Evolutionary conservation across 768 basidiomycete genomes (phyloP).

Genomic region (Porphyrellus cyaneotinctus): DNA sequence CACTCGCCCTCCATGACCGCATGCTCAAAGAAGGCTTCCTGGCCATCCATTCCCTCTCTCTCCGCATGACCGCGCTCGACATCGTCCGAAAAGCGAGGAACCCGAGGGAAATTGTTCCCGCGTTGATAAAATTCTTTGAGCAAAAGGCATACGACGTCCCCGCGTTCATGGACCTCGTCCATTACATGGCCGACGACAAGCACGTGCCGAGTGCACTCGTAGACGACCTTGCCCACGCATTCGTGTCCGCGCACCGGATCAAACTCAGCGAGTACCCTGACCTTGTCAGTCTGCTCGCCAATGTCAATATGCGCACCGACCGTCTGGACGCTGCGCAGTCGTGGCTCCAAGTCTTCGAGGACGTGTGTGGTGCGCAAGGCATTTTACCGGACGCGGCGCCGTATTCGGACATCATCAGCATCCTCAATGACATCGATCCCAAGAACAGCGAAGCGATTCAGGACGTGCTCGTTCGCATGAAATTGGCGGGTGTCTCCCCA

Average conservation of each 20-base stretch:
- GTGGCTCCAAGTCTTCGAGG: slow-evolving; percentile 28
- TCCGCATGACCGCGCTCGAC: slow-evolving; percentile 38
- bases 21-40: slow-evolving; percentile 41
- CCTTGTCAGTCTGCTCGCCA: slow-evolving; percentile 37
- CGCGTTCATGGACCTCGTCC: slow-evolving; percentile 27
- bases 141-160: slow-evolving; percentile 15
- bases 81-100: slow-evolving; percentile 14
- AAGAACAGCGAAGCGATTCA: slow-evolving; percentile 31
- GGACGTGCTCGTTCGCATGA: slow-evolving; percentile 39
- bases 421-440: slow-evolving; percentile 31
- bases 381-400: slow-evolving; percentile 21
- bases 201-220: slow-evolving; percentile 12
- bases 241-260: slow-evolving; percentile 15
- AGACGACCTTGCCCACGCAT: slow-evolving; percentile 22
- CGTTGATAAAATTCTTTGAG: slow-evolving; percentile 16
- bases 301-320: slow-evolving; percentile 34
- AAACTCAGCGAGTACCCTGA: slow-evolving; percentile 28
- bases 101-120: not conserved
- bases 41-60: slow-evolving; percentile 35
- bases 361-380: slow-evolving; percentile 18
- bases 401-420: slow-evolving; percentile 39
- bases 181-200: slow-evolving; percentile 17
- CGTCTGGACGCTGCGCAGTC: slow-evolving; percentile 27
- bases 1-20: slow-evolving; percentile 38
- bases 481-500: slow-evolving; percentile 33